Conservation (phyloP, 2,329 filamentous ascomycete genomes). For the Chaetomiaceae sp. region DNA sequence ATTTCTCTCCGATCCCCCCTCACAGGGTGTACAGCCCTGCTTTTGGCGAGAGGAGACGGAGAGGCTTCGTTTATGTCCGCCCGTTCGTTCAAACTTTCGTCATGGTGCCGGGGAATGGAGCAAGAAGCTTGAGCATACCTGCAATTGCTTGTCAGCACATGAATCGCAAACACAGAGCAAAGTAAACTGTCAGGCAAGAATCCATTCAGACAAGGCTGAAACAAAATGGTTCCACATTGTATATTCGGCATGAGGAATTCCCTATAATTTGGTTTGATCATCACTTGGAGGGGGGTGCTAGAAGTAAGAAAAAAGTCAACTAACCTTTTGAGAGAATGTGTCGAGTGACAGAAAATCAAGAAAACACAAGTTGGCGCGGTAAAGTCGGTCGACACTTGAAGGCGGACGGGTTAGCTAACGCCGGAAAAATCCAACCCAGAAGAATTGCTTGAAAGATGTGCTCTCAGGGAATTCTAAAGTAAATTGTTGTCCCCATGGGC, state of each 20-base stretch:
- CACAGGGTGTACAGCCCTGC: slow-evolving; percentile 61
- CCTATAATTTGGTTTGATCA: slow-evolving; percentile 57
- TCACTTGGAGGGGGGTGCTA: slow-evolving; percentile 41
- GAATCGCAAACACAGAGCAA: slow-evolving; percentile 17
- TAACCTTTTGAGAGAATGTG: slow-evolving; percentile 43
- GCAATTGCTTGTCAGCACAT: slow-evolving; percentile 37
- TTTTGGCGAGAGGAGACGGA: slow-evolving; percentile 45
- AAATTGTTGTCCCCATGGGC: slow-evolving; percentile 53
- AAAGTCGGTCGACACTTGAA: slow-evolving; percentile 18
- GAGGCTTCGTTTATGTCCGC: slow-evolving; percentile 61
- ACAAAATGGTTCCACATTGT: slow-evolving; percentile 60
- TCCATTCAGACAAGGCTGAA: slow-evolving; percentile 65
- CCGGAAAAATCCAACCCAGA: slow-evolving; percentile 10
- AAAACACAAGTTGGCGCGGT: slow-evolving; percentile 7
- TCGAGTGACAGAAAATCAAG: not conserved
- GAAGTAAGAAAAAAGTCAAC: slow-evolving; percentile 27
- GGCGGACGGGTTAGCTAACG: slow-evolving; percentile 20
- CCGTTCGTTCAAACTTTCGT: slow-evolving; percentile 66
- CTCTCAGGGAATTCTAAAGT: slow-evolving; percentile 56
- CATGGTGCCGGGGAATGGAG: slow-evolving; percentile 38
- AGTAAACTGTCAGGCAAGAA: slow-evolving; percentile 24
- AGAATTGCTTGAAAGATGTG: slow-evolving; percentile 27
- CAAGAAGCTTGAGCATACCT: slow-evolving; percentile 40
- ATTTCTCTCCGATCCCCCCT: slow-evolving; percentile 44
- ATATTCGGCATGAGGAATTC: slow-evolving; percentile 66